Conservation (phyloP, 2,329 filamentous ascomycete genomes). For the Ilyonectria robusta region DNA sequence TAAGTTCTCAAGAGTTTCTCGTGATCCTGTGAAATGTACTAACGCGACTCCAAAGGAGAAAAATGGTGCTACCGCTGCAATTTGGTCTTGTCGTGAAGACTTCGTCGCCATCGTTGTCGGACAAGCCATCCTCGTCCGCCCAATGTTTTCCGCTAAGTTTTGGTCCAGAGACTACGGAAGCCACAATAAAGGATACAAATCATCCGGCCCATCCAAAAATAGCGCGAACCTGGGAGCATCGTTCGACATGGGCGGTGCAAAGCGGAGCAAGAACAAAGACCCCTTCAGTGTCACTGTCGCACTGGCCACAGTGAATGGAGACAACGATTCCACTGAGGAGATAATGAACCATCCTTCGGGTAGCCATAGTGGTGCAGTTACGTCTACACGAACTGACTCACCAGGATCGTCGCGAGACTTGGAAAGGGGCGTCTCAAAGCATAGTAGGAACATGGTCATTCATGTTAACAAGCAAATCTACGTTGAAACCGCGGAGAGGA, state of each 20-base stretch:
- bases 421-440: constrained; percentile 14
- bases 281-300: constrained; percentile 33
- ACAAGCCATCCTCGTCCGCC: constrained; percentile 54
- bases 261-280: constrained; percentile 20
- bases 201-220: constrained; percentile 27
- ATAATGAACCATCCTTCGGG: constrained; percentile 21
- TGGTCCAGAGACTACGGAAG: constrained; percentile 32
- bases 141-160: constrained; percentile 44
- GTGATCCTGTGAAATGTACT: neutral
- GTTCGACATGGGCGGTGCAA: constrained; percentile 19
- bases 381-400: neutral
- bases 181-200: constrained; percentile 12
- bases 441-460: constrained; percentile 25
- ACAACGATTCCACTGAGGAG: constrained; percentile 24
- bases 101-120: constrained; percentile 54
- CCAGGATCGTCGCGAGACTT: constrained; percentile 16
- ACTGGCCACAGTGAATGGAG: constrained; percentile 25
- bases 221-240: constrained; percentile 21
- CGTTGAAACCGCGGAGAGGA: constrained; percentile 15
- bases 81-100: constrained; percentile 57
- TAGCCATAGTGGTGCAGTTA: neutral
- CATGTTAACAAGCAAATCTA: constrained; percentile 30
- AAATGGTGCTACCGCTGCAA: constrained; percentile 43
- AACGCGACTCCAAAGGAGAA: constrained; percentile 1
- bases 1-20: constrained; percentile 17